Conservation (phyloP, 805 yeast genomes). For the Candida rishiriensis region DNA sequence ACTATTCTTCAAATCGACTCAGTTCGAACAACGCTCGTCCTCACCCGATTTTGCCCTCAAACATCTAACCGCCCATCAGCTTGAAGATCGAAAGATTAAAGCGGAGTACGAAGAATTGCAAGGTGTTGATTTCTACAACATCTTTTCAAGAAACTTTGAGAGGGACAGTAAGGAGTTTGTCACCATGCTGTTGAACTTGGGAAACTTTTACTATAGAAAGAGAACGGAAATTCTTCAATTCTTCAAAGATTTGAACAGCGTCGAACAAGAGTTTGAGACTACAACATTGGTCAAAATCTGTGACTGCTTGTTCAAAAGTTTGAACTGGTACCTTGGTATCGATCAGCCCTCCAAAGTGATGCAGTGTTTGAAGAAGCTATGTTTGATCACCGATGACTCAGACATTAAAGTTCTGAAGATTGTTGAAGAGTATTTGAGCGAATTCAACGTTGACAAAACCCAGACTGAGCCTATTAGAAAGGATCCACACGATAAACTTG, state of each 20-base stretch:
- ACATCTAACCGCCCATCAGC: neutral
- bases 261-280: constrained; percentile 12
- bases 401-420: neutral
- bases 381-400: constrained; percentile 2
- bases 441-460: neutral
- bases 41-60: too few species aligned
- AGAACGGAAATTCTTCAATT: constrained; percentile 18
- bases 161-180: constrained; percentile 10
- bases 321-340: constrained; percentile 7
- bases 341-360: constrained; percentile 5
- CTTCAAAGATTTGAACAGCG: constrained; percentile 19
- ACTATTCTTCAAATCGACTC: constrained; percentile 34
- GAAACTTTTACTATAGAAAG: constrained; percentile 13
- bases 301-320: constrained; percentile 17
- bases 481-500: neutral
- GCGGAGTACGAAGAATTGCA: neutral
- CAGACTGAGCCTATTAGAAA: too few species aligned
- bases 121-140: constrained; percentile 7
- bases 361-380: constrained; percentile 4
- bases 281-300: constrained; percentile 9
- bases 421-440: neutral
- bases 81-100: neutral
- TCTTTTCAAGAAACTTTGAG: constrained; percentile 12
- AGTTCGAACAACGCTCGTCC: too few species aligned
- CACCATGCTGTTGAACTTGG: constrained; percentile 17